Evolutionary conservation across 441 rosid species (phyloP).

Genomic region (Erodium texanum): DNA sequence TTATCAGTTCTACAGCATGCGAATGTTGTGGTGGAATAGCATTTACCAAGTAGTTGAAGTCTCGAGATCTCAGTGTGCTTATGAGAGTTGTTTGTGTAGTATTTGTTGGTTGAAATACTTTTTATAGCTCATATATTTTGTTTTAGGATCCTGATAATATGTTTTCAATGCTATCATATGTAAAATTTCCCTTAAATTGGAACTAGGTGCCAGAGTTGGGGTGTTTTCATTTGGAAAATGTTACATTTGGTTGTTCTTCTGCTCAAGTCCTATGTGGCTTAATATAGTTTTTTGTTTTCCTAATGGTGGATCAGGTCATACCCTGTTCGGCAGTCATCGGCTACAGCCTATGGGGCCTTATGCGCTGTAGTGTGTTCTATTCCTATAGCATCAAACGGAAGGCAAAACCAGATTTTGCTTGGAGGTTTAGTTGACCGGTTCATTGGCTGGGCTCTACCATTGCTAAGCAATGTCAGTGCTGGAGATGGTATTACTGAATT

Average conservation of each 20-base stretch:
- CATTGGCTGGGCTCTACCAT: slow-evolving; percentile 80
- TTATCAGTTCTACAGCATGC: neutral
- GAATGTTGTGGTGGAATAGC: neutral
- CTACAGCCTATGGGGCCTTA: slow-evolving; percentile 72
- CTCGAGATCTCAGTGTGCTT: neutral
- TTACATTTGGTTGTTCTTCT: neutral
- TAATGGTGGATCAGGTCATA: slow-evolving; percentile 43
- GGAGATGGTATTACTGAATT: slow-evolving; percentile 60
- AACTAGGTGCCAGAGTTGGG: neutral
- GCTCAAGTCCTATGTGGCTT: neutral
- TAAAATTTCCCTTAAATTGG: neutral
- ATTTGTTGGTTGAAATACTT: neutral
- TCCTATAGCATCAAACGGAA: slow-evolving; percentile 61
- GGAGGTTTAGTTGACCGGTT: slow-evolving; percentile 75
- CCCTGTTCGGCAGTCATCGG: slow-evolving; percentile 71
- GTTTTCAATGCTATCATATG: neutral
- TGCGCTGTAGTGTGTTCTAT: slow-evolving; percentile 73
- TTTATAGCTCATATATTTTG: neutral
- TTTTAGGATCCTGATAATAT: neutral
- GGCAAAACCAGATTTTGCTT: slow-evolving; percentile 77
- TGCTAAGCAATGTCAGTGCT: slow-evolving; percentile 61
- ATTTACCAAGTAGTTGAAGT: neutral
- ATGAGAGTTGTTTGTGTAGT: neutral
- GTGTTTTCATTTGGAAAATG: slow-evolving; percentile 4
- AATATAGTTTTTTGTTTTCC: neutral